These are phyloP conservation scores for Terana coerulea DNA, from an alignment of 768 basidiomycete genomes.

Conservation along the genomic window DNA sequence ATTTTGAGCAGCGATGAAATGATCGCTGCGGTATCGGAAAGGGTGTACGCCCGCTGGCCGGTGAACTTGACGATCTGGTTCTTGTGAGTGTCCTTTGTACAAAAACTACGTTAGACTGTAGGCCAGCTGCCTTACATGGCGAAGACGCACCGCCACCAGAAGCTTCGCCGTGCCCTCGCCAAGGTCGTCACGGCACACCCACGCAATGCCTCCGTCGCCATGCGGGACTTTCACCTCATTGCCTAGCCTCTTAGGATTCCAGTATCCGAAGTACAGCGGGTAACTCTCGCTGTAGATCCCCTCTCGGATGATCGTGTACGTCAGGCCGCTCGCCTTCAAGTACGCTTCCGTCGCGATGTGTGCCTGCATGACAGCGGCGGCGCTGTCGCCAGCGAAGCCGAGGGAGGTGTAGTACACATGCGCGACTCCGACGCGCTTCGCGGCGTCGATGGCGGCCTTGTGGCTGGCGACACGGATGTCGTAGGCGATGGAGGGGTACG, in stretches of 20 bases:
- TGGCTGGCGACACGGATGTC: conserved; percentile 27
- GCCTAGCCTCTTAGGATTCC: conserved; percentile 18
- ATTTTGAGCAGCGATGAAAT: conserved; percentile 19
- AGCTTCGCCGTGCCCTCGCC: conserved; percentile 34
- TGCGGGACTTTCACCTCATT: conserved; percentile 27
- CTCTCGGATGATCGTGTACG: conserved; percentile 32
- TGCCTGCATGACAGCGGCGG: conserved; percentile 29
- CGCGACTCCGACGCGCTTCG: conserved; percentile 27
- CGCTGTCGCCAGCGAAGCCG: conserved; percentile 27
- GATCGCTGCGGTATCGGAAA: conserved; percentile 23
- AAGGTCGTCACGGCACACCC: conserved; percentile 32
- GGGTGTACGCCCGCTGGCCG: conserved; percentile 21
- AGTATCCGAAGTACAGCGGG: conserved; percentile 29
- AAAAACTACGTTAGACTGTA: conserved; percentile 6
- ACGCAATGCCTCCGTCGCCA: conserved; percentile 33
- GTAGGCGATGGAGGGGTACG: conserved; percentile 30
- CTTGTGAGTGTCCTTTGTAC: conserved; percentile 15
- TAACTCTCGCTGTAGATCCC: conserved; percentile 33
- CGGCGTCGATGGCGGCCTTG: conserved; percentile 33
- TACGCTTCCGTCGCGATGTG: conserved; percentile 32
- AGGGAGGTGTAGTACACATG: conserved; percentile 36
- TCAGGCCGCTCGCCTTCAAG: conserved; percentile 28
- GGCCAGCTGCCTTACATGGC: background rate
- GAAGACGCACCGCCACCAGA: conserved; percentile 17
- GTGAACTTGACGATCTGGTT: conserved; percentile 28